A percentile compares a stretch with the other conserved stretches of the same genome.
Conservation (phyloP, 352 stramenopile species). For the Globisporangium middletonii region DNA sequence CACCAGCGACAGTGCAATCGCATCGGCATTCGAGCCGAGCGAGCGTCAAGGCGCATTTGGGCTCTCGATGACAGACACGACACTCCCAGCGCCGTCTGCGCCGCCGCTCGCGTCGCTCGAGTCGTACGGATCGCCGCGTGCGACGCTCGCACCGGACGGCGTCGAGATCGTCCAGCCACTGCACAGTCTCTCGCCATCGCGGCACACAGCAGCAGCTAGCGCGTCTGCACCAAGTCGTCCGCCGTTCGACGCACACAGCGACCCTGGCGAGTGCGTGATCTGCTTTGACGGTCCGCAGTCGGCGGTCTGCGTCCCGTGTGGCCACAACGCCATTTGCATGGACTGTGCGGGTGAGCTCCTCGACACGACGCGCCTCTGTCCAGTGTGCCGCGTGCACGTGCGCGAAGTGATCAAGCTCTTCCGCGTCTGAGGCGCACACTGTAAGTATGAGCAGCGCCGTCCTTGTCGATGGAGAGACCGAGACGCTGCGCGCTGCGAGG, state of each 20-base stretch:
- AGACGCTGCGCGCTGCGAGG: neutral
- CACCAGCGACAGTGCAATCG: constrained; percentile 18
- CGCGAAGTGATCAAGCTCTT: constrained; percentile 77
- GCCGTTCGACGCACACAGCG: constrained; percentile 1
- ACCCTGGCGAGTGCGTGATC: constrained; percentile 60
- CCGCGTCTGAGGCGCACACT: constrained; percentile 35
- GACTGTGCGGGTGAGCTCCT: constrained; percentile 65
- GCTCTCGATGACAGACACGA: neutral
- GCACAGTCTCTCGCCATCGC: constrained; percentile 7
- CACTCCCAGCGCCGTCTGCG: constrained; percentile 21
- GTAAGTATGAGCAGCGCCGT: neutral
- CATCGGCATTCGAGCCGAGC: constrained; percentile 16
- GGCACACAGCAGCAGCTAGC: constrained; percentile 4
- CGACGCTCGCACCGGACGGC: constrained; percentile 51
- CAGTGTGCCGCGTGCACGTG: constrained; percentile 68
- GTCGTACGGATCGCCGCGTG: constrained; percentile 26
- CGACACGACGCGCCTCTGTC: constrained; percentile 52
- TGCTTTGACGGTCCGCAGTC: constrained; percentile 76
- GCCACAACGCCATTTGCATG: constrained; percentile 86
- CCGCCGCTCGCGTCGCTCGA: constrained; percentile 23
- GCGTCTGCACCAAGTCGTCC: neutral
- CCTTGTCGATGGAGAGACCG: no score
- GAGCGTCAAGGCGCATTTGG: neutral
- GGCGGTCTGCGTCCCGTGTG: constrained; percentile 77
- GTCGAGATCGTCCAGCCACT: constrained; percentile 75